Evolutionary conservation across 345 rosid genomes (phyloP).

Genomic region (Toxicodendron radicans): DNA sequence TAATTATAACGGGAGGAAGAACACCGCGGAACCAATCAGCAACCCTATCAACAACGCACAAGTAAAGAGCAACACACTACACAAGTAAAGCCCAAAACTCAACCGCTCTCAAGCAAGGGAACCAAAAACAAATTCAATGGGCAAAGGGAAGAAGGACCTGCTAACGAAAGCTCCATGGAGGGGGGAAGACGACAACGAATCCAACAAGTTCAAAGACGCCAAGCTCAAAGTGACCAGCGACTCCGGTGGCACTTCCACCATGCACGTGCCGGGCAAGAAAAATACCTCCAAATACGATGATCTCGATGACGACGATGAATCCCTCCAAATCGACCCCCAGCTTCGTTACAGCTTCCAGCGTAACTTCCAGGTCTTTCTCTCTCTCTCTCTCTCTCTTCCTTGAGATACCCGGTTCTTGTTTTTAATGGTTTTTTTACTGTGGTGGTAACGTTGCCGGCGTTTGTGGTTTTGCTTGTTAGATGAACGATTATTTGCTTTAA

Average conservation of each 20-base stretch:
- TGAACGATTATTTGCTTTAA: too few species aligned
- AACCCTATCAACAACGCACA: too few species aligned
- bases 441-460: too few species aligned
- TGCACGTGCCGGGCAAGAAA: slow-evolving; percentile 73
- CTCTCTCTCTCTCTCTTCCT: neutral
- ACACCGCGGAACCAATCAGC: too few species aligned
- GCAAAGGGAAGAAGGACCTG: slow-evolving; percentile 64
- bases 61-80: too few species aligned
- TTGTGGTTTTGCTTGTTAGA: too few species aligned
- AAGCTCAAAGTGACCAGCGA: slow-evolving; percentile 77
- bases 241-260: slow-evolving; percentile 67
- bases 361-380: slow-evolving; percentile 58
- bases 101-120: too few species aligned
- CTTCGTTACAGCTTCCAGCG: slow-evolving; percentile 99
- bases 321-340: slow-evolving; percentile 81
- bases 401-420: too few species aligned
- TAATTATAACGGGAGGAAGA: too few species aligned
- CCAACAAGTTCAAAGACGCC: slow-evolving; percentile 67
- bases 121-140: slow-evolving; percentile 18
- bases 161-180: slow-evolving; percentile 92
- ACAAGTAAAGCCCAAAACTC: too few species aligned
- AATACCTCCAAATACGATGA: slow-evolving; percentile 28
- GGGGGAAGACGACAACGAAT: slow-evolving; percentile 54
- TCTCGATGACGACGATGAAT: slow-evolving; percentile 43
- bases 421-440: too few species aligned